Evolutionary conservation across 495 filamentous ascomycete species (phyloP).

Genomic region (Sabuloglossum arenarium): DNA sequence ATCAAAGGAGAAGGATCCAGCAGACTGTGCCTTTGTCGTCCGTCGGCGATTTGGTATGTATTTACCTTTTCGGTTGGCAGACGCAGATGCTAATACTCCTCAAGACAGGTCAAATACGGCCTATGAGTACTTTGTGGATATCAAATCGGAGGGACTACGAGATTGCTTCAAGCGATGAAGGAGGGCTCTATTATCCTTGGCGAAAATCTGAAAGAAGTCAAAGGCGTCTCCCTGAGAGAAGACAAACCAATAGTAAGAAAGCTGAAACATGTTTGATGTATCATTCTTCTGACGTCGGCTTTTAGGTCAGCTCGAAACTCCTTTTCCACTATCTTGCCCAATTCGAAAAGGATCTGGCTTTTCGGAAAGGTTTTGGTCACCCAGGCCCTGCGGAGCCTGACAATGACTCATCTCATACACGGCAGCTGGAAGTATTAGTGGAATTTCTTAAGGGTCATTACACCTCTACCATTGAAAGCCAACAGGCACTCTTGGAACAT

Average conservation of each 20-base stretch:
- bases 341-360: neutral
- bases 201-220: constrained; percentile 1
- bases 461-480: constrained; percentile 6
- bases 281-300: neutral
- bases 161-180: neutral
- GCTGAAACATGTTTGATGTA: neutral
- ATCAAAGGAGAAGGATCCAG: constrained; percentile 4
- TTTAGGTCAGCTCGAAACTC: neutral
- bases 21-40: constrained; percentile 5
- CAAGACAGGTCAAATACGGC: neutral
- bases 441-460: constrained; percentile 6
- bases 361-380: neutral
- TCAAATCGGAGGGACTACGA: neutral
- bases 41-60: constrained; percentile 4
- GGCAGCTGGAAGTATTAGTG: no score
- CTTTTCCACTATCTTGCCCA: neutral
- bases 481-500: constrained; percentile 1
- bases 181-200: constrained; percentile 1
- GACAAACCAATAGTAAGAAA: constrained; percentile 6
- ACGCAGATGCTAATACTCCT: neutral
- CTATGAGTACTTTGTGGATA: constrained; percentile 4
- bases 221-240: constrained; percentile 6
- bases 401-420: constrained; percentile 7
- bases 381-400: constrained; percentile 6
- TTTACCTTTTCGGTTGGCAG: neutral